Evolutionary conservation across 1,284 basidiomycete genomes (phyloP).

Genomic region (Ustilago lituana): DNA sequence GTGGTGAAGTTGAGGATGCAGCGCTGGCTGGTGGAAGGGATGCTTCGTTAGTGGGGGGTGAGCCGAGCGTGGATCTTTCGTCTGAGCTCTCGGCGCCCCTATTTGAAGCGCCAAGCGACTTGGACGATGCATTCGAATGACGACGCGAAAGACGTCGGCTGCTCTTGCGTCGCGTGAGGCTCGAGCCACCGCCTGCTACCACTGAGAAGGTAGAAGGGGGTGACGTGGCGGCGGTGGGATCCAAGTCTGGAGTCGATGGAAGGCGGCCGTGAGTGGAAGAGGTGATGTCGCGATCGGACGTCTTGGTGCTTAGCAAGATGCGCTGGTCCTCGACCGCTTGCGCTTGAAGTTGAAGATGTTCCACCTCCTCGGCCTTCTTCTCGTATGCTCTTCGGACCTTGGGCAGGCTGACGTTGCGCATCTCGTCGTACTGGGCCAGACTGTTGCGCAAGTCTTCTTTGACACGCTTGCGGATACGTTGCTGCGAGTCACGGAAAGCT

Average conservation of each 20-base stretch:
- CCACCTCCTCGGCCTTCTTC: conserved; percentile 61
- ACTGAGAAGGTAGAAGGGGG: conserved; percentile 18
- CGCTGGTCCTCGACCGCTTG: conserved; percentile 64
- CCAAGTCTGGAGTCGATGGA: conserved; percentile 15
- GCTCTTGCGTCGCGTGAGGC: conserved; percentile 32
- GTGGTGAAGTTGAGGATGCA: conserved; percentile 19
- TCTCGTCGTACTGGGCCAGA: conserved; percentile 59
- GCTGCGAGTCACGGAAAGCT: conserved; percentile 61
- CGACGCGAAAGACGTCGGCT: conserved; percentile 32
- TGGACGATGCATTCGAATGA: conserved; percentile 27
- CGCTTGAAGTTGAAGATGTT: conserved; percentile 57
- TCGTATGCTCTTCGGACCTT: conserved; percentile 59
- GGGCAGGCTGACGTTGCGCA: conserved; percentile 54
- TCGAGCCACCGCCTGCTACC: conserved; percentile 1
- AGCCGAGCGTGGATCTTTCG: conserved; percentile 28
- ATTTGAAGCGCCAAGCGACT: conserved; percentile 15
- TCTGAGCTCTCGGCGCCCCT: conserved; percentile 28
- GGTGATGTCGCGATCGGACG: conserved; percentile 16
- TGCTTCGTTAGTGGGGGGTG: conserved; percentile 22
- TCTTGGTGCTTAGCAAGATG: conserved; percentile 45
- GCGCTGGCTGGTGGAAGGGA: conserved; percentile 4
- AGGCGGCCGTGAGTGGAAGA: conserved; percentile 8
- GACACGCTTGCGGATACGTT: conserved; percentile 61
- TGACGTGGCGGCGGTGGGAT: conserved; percentile 12
- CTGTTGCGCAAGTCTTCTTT: conserved; percentile 60